Conservation (phyloP, 345 rosid species). For the Aquilaria sinensis region DNA sequence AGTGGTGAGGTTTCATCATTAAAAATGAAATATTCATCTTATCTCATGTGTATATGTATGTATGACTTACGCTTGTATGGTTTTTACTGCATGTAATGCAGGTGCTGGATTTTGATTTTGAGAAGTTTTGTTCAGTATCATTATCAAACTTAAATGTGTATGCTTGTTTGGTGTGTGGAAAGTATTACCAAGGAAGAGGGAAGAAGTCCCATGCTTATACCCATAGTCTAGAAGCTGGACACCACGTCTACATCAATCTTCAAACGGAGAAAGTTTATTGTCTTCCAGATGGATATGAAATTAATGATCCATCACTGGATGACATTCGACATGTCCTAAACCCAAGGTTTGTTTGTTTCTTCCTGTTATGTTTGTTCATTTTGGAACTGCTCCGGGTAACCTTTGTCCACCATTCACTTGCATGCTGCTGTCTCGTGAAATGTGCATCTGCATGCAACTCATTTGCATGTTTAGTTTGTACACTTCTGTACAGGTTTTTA, state of each 20-base stretch:
- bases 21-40: neutral
- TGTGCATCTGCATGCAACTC: neutral
- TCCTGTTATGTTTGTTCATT: neutral
- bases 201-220: constrained; percentile 94
- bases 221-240: constrained; percentile 97
- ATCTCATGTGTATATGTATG: neutral
- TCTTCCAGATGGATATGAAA: constrained; percentile 98
- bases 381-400: neutral
- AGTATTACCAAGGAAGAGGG: constrained; percentile 96
- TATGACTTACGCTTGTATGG: neutral
- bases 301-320: constrained; percentile 89
- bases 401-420: neutral
- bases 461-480: neutral
- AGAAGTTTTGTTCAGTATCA: constrained; percentile 92
- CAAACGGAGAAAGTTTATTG: constrained; percentile 88
- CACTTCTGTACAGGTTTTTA: neutral
- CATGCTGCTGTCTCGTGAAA: neutral
- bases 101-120: constrained; percentile 98
- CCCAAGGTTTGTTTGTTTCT: constrained; percentile 54
- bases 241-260: constrained; percentile 92
- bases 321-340: constrained; percentile 90
- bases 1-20: too few species aligned
- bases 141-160: constrained; percentile 82
- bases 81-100: constrained; percentile 18
- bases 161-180: constrained; percentile 96